Conservation (phyloP, 2,329 filamentous ascomycete species). For the Colletotrichum melonis region DNA sequence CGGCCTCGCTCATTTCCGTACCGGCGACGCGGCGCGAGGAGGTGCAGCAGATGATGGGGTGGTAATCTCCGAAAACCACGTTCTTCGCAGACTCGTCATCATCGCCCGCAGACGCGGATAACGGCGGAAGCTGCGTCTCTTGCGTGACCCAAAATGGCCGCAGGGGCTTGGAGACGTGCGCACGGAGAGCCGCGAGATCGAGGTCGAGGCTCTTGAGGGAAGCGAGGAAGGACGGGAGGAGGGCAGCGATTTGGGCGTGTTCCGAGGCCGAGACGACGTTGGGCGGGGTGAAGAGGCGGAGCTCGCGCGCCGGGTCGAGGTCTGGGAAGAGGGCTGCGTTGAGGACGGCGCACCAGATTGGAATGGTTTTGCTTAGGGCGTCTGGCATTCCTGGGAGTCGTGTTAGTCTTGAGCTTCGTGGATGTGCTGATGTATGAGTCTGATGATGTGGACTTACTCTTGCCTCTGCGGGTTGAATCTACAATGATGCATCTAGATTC, state of each 20-base stretch:
- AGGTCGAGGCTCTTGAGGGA: slow-evolving; percentile 68
- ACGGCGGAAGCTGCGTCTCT: slow-evolving; percentile 61
- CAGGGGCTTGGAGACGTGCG: slow-evolving; percentile 76
- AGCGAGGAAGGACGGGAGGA: slow-evolving; percentile 66
- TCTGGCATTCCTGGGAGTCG: slow-evolving; percentile 82
- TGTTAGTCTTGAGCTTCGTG: neutral
- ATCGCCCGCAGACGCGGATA: slow-evolving; percentile 37
- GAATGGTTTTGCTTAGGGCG: slow-evolving; percentile 91
- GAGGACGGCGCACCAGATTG: slow-evolving; percentile 91
- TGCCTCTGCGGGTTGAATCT: slow-evolving; percentile 92
- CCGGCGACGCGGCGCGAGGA: slow-evolving; percentile 79
- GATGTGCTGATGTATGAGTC: slow-evolving; percentile 22
- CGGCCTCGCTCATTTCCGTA: slow-evolving; percentile 71
- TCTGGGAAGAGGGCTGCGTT: slow-evolving; percentile 82
- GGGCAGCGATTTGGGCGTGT: slow-evolving; percentile 79
- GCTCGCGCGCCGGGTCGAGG: slow-evolving; percentile 42
- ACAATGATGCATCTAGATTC: slow-evolving; percentile 78
- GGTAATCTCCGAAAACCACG: slow-evolving; percentile 66
- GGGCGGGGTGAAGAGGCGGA: slow-evolving; percentile 74
- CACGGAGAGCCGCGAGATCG: slow-evolving; percentile 64
- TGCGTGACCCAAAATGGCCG: slow-evolving; percentile 85
- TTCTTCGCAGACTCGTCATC: neutral
- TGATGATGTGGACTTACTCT: slow-evolving; percentile 63
- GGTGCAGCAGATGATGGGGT: slow-evolving; percentile 86
- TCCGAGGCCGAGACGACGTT: slow-evolving; percentile 80